These are phyloP conservation scores for Saksenaea oblongispora DNA, from an alignment of 371 early-diverging fungal species.

Conservation along the genomic window DNA sequence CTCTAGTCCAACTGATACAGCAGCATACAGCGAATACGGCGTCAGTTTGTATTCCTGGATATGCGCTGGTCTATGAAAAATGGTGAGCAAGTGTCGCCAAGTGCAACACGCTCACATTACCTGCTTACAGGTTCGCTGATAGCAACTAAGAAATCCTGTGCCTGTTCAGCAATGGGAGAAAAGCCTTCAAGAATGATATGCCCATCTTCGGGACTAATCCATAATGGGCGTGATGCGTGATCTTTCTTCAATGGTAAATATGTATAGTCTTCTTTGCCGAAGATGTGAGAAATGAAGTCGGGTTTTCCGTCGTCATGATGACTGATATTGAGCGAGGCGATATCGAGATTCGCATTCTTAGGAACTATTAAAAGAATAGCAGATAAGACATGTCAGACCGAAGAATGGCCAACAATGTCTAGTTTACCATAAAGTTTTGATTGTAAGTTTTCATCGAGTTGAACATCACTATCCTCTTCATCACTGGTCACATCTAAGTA, in stretches of 20 bases:
- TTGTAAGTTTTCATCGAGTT: conserved; percentile 39
- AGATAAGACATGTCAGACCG: background rate
- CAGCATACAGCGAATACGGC: conserved; percentile 98
- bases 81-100: background rate
- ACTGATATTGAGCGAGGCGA: conserved; percentile 32
- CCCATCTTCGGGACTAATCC: conserved; percentile 93
- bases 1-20: conserved; percentile 98
- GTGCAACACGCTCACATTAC: conserved; percentile 34
- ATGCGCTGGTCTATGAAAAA: conserved; percentile 76
- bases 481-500: conserved; percentile 21
- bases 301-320: conserved; percentile 31
- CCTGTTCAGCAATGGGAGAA: conserved; percentile 92
- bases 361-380: conserved; percentile 35
- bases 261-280: conserved; percentile 76
- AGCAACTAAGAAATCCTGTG: conserved; percentile 98
- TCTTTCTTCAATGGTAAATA: conserved; percentile 85
- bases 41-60: conserved; percentile 99
- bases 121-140: conserved; percentile 98
- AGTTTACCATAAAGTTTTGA: conserved; percentile 41
- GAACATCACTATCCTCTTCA: conserved; percentile 48
- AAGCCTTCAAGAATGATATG: conserved; percentile 97
- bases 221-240: conserved; percentile 89
- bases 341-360: conserved; percentile 60
- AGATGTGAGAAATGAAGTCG: conserved; percentile 63
- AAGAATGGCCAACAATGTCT: background rate